Base-by-base conservation (phyloP, 73 alveolate genomes). In the Symbiodinium natans region DNA sequence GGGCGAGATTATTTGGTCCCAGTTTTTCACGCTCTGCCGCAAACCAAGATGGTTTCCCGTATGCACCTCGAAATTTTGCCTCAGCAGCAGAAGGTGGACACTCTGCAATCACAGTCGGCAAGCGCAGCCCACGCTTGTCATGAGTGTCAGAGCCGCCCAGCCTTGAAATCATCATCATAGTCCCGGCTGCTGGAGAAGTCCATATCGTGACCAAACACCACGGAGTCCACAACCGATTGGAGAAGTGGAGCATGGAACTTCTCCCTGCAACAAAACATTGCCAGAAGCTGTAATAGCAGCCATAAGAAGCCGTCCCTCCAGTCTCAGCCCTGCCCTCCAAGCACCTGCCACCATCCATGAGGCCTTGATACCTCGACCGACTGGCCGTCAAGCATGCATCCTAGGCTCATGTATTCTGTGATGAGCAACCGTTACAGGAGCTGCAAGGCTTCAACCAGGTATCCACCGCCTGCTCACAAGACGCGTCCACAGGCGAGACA, bases 201-300 rank as follows among this genome's bases (percentile, higher is more conserved):
- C 89, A 90, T n/a, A 54, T 90, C 97, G 80, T 46, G 97, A 23
- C 97, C 97, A 29, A 90, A 90, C 56, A 90, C 97, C 87, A 90
- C 97, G 23, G 97, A 40, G 97, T 90, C 97, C 38, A 90, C 80
- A 40, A 90, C 97, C 27, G 97, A 90, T n/a, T 90, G 77, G 48
- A 90, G 88, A 36, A 90, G 77, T 33, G 97, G 97, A 8, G 97
- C 97, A 29, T 90, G 59, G 97, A 90, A 90, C 88, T 90, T 90
- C 83, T 90, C 89, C 97, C 97, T 90, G 89, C 41, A 48, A 31
- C 48, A n/a, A 36, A 82, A 74, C 11, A 63, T 63, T 17, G 80
- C 7, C 27, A 13, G 19, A 13, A 52, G 71, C 71, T 10, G 19
- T 13, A 52, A 52, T 19, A 52, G 19, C 27, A 13, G 10, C 27